Evolutionary conservation across 441 rosid genomes (phyloP), one percentile per base, ranked within the genome.

Genomic region (Aleurites moluccanus): DNA sequence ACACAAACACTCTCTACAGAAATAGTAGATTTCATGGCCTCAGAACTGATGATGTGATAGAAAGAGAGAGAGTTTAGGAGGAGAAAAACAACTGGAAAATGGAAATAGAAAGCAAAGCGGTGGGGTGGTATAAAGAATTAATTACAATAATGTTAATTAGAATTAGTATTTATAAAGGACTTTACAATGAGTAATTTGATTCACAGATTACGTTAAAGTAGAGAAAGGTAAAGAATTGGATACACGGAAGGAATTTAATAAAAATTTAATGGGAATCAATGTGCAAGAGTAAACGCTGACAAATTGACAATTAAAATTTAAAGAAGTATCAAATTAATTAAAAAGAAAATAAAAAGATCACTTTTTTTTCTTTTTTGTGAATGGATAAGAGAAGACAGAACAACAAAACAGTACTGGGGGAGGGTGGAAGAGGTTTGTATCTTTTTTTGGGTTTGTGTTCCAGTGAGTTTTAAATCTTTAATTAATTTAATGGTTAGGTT

Each of bases 261-360:
- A 14, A 13, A 50, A 18, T 16, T 50, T 15, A 50, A 15, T 18
- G 20, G 18, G 55, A 18, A 10, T 55, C 42, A 10, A 71, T 44
- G 44, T 30, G n/a, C 35, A 73, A 25, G 59, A 35, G 69, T 73
- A 73, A 73, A 73, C 69, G 76, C 50, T 63, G 49, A 50, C 52
- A 16, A 61, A 21, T 63, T 38, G 9, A 56, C 56, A 35, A 52
- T 67, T n/a, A 52, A 21, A 10, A 18, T 50, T 14, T 0, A 30
- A 30, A 47, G 47, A 59, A 61, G 6, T 30, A 1, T n/a, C 14
- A 1, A 3, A 62, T 33, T 38, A 38, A 38, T n/a, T n/a, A n/a
- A n/a, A n/a, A n/a, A n/a, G n/a, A n/a, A n/a, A n/a, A 4, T 7
- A 44, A 66, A 44, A 64, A 16, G 8, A 15, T 25, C n/a, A 45